Evolutionary conservation across 257 asterid species (phyloP), one percentile per base, ranked within the genome.

Genomic region (Marsdenia floribunda): DNA sequence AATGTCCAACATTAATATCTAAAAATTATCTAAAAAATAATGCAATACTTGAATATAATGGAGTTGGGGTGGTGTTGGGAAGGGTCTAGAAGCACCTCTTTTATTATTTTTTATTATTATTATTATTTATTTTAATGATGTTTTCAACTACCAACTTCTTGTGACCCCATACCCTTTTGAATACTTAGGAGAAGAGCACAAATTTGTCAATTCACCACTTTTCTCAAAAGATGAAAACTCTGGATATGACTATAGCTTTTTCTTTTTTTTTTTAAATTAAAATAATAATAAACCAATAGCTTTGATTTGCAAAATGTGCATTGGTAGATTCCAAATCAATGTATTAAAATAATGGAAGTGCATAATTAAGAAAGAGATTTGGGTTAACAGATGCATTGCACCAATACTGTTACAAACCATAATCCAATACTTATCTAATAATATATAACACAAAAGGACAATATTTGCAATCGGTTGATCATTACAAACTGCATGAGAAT

Each of bases 381-480:
- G 13, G 15, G 15, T 3, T 60, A 64, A 8, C 26, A 8, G 61
- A 73, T 81, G 42, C 77, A 74, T 29, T 74, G 75, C 47, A 74
- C 73, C 67, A 75, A 68, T n/a, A 18, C 26, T 54, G 18, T 54
- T 21, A 54, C 59, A 19, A 40, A 54, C 59, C 59, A 54, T 54
- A 18, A 54, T 54, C 72, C 59, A 71, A 68, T 21, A 66, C 37
- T 44, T 44, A 44, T 44, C 6, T 44, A 42, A 42, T 38, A 38
- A 38, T 42, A 44, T 0, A 44, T 44, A 44, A 47, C 70, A 59
- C 47, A 22, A 59, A 16, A 46, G 1, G 76, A 72, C 68, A 72
- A n/a, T 6, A 57, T 35, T 9, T 16, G 29, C 64, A 33, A 29
- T 29, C 66, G 12, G 66, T 22, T 59, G 49, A 44, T 44, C 38